Conservation (phyloP, 768 basidiomycete genomes). For the Pleurotus giganteus region DNA sequence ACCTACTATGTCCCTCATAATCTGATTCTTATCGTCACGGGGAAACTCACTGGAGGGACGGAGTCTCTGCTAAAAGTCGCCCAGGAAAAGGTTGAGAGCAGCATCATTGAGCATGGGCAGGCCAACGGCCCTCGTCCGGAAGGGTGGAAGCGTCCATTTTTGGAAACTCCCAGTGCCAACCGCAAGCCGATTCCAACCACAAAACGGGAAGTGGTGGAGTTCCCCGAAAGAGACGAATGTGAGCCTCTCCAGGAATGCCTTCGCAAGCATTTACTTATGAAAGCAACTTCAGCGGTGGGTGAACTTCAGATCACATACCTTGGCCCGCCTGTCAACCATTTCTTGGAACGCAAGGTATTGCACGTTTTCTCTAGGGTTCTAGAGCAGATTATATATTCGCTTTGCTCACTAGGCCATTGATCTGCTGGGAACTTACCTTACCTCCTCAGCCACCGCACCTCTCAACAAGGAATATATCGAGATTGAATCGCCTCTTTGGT, state of each 20-base stretch:
- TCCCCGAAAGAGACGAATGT: constrained; percentile 96
- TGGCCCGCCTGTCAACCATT: constrained; percentile 73
- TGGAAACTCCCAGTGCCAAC: constrained; percentile 80
- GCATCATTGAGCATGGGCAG: constrained; percentile 72
- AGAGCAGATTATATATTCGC: background rate
- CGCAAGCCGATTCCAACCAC: constrained; percentile 50
- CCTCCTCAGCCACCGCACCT: constrained; percentile 78
- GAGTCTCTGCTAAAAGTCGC: constrained; percentile 76
- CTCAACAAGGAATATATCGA: constrained; percentile 92
- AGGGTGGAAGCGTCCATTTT: constrained; percentile 92
- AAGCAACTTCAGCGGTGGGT: constrained; percentile 52
- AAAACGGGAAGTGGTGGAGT: constrained; percentile 71
- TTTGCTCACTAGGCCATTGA: constrained; percentile 64
- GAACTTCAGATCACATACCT: constrained; percentile 77
- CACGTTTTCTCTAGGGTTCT: constrained; percentile 8
- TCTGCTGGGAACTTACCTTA: constrained; percentile 83
- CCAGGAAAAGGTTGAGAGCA: constrained; percentile 81
- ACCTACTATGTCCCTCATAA: constrained; percentile 95
- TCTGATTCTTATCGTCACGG: constrained; percentile 82
- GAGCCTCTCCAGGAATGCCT: constrained; percentile 15
- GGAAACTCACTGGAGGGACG: constrained; percentile 79
- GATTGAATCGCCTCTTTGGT: constrained; percentile 88
- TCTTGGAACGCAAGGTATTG: constrained; percentile 66
- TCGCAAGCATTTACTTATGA: background rate
- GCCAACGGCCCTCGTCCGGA: constrained; percentile 65